Evolutionary conservation across 2,329 filamentous ascomycete species (phyloP).

Genomic region (Ambrosiella xylebori): DNA sequence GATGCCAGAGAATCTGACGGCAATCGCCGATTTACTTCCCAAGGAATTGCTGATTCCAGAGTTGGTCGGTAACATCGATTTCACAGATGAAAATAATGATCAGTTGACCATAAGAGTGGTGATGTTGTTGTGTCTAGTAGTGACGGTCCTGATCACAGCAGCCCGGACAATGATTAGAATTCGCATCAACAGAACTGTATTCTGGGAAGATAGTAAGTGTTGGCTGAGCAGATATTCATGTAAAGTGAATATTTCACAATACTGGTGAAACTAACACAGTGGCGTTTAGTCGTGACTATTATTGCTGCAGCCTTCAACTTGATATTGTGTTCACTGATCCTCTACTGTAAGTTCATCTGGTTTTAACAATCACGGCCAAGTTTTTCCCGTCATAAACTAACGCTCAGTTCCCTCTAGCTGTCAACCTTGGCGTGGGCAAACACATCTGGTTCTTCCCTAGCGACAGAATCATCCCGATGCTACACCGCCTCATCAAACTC

Average conservation of each 20-base stretch:
- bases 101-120: neutral
- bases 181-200: constrained; percentile 3
- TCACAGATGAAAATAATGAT: constrained; percentile 2
- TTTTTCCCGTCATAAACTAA: constrained; percentile 1
- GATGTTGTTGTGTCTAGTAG: neutral
- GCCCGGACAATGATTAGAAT: constrained; percentile 8
- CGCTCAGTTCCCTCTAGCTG: neutral
- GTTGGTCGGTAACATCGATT: neutral
- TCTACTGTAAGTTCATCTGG: constrained; percentile 3
- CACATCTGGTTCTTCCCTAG: constrained; percentile 8
- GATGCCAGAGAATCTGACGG: too few relatives aligned
- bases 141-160: constrained; percentile 3
- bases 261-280: neutral
- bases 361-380: neutral
- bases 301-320: constrained; percentile 6
- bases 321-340: neutral
- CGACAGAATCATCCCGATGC: neutral
- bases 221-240: neutral
- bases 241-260: neutral
- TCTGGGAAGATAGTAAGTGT: constrained; percentile 12
- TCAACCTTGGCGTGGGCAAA: constrained; percentile 9
- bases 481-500: constrained; percentile 13
- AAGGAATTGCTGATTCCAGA: neutral
- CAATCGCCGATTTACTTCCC: too few relatives aligned
- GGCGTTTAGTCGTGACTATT: neutral